Conservation (phyloP, 2,329 filamentous ascomycete genomes). For the Colletotrichum incanum region DNA sequence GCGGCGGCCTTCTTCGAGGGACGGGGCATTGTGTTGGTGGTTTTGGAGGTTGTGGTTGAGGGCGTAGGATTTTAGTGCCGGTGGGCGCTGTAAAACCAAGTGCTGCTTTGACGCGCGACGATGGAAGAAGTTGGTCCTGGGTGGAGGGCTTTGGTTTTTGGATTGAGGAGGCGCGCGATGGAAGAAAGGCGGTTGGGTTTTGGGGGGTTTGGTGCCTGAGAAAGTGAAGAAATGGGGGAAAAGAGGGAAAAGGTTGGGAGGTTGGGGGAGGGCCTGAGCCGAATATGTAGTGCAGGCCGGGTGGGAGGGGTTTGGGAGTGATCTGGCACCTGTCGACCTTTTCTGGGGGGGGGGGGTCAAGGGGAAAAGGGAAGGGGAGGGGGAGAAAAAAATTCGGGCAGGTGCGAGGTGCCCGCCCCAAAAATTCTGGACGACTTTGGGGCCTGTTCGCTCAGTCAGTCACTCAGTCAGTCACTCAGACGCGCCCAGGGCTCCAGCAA, state of each 20-base stretch:
- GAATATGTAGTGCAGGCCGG: constrained; percentile 42
- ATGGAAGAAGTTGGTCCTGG: constrained; percentile 45
- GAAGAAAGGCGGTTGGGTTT: constrained; percentile 43
- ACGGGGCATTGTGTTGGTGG: constrained; percentile 59
- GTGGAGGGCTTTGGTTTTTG: constrained; percentile 42
- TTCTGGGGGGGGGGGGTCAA: constrained; percentile 29
- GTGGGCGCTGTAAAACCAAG: constrained; percentile 34
- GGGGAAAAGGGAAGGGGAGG: constrained; percentile 48
- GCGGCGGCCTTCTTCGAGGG: constrained; percentile 61
- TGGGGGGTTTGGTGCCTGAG: constrained; percentile 36
- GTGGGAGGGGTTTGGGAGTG: constrained; percentile 41
- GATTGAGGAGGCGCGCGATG: constrained; percentile 46
- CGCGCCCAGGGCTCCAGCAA: constrained; percentile 3
- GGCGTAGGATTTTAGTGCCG: constrained; percentile 13
- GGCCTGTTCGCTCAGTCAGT: constrained; percentile 4
- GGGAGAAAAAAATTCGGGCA: constrained; percentile 50
- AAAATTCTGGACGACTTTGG: constrained; percentile 17
- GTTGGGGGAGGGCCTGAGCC: constrained; percentile 42
- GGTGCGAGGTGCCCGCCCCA: constrained; percentile 51
- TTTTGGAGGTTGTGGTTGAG: constrained; percentile 44
- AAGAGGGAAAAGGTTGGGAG: constrained; percentile 47
- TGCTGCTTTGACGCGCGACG: constrained; percentile 38
- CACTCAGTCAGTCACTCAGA: neutral
- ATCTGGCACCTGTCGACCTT: constrained; percentile 32
- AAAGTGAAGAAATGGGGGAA: constrained; percentile 42